These are phyloP conservation scores for Erythrobasidium yunnanense DNA, from an alignment of 768 basidiomycete species.

Conservation along the genomic window DNA sequence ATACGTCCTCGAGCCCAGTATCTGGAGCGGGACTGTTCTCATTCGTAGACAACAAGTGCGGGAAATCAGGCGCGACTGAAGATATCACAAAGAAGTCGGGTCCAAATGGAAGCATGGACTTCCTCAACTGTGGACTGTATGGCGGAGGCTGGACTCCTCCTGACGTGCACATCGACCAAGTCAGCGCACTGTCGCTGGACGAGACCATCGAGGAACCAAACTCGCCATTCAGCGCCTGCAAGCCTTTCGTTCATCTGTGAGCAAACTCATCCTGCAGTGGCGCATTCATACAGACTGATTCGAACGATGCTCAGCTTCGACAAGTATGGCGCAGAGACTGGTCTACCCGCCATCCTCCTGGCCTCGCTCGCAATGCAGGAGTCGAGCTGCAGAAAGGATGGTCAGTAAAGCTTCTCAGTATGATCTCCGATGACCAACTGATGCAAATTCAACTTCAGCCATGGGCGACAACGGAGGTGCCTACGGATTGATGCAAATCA, in stretches of 20 bases:
- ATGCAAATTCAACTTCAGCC: background rate
- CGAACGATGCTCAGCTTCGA: slow-evolving; percentile 46
- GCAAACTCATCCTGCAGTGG: too few relatives aligned
- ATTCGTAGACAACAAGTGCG: slow-evolving; percentile 24
- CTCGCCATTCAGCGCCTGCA: slow-evolving; percentile 54
- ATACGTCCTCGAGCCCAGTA: background rate
- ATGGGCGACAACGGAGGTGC: slow-evolving; percentile 26
- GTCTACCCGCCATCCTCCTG: slow-evolving; percentile 60
- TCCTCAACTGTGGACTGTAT: slow-evolving; percentile 28
- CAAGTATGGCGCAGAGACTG: slow-evolving; percentile 48
- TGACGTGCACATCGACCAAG: slow-evolving; percentile 47
- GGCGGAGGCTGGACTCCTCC: slow-evolving; percentile 18
- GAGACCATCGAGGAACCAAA: slow-evolving; percentile 46
- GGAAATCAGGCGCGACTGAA: slow-evolving; percentile 21
- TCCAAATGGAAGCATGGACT: slow-evolving; percentile 28
- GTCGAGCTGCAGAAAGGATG: slow-evolving; percentile 51
- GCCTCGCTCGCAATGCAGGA: slow-evolving; percentile 88
- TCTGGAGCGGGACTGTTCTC: slow-evolving; percentile 11
- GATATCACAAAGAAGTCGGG: background rate
- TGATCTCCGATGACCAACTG: background rate
- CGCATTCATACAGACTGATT: too few relatives aligned
- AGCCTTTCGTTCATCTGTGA: slow-evolving; percentile 44
- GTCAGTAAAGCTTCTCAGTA: background rate
- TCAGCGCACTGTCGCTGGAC: slow-evolving; percentile 43
- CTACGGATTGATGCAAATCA: slow-evolving; percentile 35